Evolutionary conservation across 495 filamentous ascomycete species (phyloP).

Genomic region (Tuber borchii): DNA sequence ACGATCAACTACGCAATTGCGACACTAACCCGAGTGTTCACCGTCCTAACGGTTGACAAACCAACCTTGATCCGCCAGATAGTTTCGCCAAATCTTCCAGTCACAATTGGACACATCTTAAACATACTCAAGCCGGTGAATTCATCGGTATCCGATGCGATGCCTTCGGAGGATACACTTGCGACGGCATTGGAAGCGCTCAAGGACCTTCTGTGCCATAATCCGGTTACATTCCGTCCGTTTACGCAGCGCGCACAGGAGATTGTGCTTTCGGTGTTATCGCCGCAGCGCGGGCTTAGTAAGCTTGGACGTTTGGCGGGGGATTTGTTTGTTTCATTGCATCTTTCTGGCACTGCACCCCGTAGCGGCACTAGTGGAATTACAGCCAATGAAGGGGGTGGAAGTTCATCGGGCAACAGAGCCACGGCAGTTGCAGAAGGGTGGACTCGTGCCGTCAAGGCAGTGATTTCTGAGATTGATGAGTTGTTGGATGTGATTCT

Average conservation of each 20-base stretch:
- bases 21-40: slow-evolving; percentile 33
- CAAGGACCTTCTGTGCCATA: slow-evolving; percentile 27
- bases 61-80: slow-evolving; percentile 37
- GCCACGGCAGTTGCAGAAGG: slow-evolving; percentile 32
- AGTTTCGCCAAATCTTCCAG: slow-evolving; percentile 37
- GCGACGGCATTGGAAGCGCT: slow-evolving; percentile 29
- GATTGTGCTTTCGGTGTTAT: slow-evolving; percentile 25
- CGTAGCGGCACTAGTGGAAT: slow-evolving; percentile 8
- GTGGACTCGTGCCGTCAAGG: slow-evolving; percentile 29
- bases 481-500: slow-evolving; percentile 27
- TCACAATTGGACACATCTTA: slow-evolving; percentile 28
- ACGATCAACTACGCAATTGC: slow-evolving; percentile 28
- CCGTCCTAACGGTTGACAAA: slow-evolving; percentile 25
- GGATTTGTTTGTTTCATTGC: slow-evolving; percentile 29
- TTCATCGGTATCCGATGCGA: neutral
- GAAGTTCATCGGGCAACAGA: slow-evolving; percentile 19
- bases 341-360: slow-evolving; percentile 29
- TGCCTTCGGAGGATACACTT: slow-evolving; percentile 10
- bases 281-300: slow-evolving; percentile 3
- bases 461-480: slow-evolving; percentile 23
- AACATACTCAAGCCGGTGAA: slow-evolving; percentile 11
- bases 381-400: neutral
- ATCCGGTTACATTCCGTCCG: slow-evolving; percentile 39
- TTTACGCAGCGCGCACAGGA: slow-evolving; percentile 22
- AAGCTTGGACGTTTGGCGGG: slow-evolving; percentile 23